These are phyloP conservation scores for Daldinia eschscholtzii DNA, from an alignment of 2,329 filamentous ascomycete genomes.

Conservation along the genomic window DNA sequence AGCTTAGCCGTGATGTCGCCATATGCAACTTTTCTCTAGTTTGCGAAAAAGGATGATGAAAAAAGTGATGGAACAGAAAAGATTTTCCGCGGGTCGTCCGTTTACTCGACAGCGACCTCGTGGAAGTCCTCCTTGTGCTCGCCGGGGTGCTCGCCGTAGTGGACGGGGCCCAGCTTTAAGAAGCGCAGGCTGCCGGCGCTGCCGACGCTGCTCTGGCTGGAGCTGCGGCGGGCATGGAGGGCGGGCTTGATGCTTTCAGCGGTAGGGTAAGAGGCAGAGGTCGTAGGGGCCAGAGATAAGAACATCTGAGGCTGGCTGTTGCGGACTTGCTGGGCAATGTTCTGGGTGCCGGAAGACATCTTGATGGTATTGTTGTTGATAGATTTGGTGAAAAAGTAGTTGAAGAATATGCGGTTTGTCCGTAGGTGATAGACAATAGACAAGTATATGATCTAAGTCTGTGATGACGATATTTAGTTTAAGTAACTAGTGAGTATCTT, in stretches of 20 bases:
- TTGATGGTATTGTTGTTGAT: conserved; percentile 37
- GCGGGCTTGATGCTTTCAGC: conserved; percentile 53
- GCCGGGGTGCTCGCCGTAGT: conserved; percentile 71
- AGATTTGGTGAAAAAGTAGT: conserved; percentile 14
- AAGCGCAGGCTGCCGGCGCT: conserved; percentile 61
- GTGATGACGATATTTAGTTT: conserved; percentile 7
- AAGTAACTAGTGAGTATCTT: conserved; percentile 18
- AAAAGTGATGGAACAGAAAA: background rate
- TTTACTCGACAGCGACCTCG: conserved; percentile 57
- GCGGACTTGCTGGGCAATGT: conserved; percentile 44
- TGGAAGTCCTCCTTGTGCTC: conserved; percentile 69
- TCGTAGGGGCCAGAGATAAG: conserved; percentile 70
- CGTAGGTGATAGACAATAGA: conserved; percentile 15
- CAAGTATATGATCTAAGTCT: conserved; percentile 11
- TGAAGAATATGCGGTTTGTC: conserved; percentile 25
- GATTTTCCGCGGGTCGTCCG: background rate
- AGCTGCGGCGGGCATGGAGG: conserved; percentile 61
- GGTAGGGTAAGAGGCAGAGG: conserved; percentile 67
- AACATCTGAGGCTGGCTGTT: conserved; percentile 58
- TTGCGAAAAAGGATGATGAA: background rate
- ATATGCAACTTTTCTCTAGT: conserved; percentile 25
- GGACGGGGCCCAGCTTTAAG: conserved; percentile 74
- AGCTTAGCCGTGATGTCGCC: conserved; percentile 16
- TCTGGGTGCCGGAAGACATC: conserved; percentile 48
- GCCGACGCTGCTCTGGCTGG: conserved; percentile 65